Evolutionary conservation across 768 basidiomycete species (phyloP).

Genomic region (Termitomyces sp.): DNA sequence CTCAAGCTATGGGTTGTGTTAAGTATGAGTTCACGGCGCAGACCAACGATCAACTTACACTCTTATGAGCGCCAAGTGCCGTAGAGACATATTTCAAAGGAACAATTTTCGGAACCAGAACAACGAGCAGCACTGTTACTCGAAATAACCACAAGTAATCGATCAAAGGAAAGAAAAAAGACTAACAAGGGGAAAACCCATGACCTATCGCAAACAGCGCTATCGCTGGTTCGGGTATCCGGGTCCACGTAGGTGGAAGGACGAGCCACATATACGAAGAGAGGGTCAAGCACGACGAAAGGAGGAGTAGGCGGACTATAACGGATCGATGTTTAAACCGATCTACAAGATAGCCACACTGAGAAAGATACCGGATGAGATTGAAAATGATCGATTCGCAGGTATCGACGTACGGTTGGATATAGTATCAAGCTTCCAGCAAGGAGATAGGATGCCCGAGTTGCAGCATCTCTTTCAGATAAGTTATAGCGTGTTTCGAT

Average conservation of each 20-base stretch:
- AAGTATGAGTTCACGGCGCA: not conserved
- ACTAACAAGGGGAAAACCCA: slow-evolving; percentile 67
- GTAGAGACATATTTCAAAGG: slow-evolving; percentile 71
- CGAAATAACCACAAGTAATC: not conserved
- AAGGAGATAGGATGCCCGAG: slow-evolving; percentile 65
- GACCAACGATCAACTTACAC: slow-evolving; percentile 37
- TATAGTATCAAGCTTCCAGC: slow-evolving; percentile 66
- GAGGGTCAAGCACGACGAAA: slow-evolving; percentile 57
- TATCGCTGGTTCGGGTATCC: slow-evolving; percentile 57
- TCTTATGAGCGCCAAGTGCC: slow-evolving; percentile 73
- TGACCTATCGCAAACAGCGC: slow-evolving; percentile 59
- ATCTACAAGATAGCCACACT: slow-evolving; percentile 70
- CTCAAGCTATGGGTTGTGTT: slow-evolving; percentile 49
- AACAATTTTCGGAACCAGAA: slow-evolving; percentile 71
- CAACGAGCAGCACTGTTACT: slow-evolving; percentile 59
- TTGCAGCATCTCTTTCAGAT: slow-evolving; percentile 54
- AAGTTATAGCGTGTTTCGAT: slow-evolving; percentile 63
- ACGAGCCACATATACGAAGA: slow-evolving; percentile 63
- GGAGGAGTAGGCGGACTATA: slow-evolving; percentile 49
- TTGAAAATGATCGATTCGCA: not conserved
- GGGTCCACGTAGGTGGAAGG: slow-evolving; percentile 52
- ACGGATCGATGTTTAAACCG: slow-evolving; percentile 49
- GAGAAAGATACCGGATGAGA: not conserved
- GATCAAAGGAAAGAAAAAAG: slow-evolving; percentile 4
- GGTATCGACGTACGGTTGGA: slow-evolving; percentile 46